Conservation (phyloP, 305 asterid genomes). For the Striga hermonthica region DNA sequence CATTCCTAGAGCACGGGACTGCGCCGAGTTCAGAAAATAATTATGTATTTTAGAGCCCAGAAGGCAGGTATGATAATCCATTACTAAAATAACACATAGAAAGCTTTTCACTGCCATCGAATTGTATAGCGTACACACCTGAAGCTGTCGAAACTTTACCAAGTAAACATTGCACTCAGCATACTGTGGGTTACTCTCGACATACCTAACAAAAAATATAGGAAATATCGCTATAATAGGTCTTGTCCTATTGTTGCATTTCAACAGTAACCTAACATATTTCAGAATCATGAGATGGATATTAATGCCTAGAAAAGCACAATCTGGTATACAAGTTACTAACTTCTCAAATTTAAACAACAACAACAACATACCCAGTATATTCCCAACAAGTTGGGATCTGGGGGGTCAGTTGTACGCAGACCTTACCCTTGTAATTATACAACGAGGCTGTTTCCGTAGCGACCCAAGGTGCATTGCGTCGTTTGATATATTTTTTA, state of each 20-base stretch:
- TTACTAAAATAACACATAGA: slow-evolving; percentile 21
- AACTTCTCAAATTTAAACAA: slow-evolving; percentile 17
- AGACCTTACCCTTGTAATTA: no score
- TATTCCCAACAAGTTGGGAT: no score
- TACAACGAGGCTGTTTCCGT: no score
- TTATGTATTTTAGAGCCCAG: slow-evolving; percentile 25
- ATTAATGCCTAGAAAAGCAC: slow-evolving; percentile 26
- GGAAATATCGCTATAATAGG: slow-evolving; percentile 9
- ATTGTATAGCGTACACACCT: slow-evolving; percentile 47
- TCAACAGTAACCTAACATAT: slow-evolving; percentile 25
- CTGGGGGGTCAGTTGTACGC: no score
- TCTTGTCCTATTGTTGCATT: slow-evolving; percentile 6
- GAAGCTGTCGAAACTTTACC: slow-evolving; percentile 98
- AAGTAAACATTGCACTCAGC: slow-evolving; percentile 97
- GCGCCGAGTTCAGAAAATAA: slow-evolving; percentile 35
- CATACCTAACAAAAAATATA: slow-evolving; percentile 54
- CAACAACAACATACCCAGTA: no score
- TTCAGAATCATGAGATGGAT: slow-evolving; percentile 25
- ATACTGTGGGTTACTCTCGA: slow-evolving; percentile 94
- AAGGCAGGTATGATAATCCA: slow-evolving; percentile 27
- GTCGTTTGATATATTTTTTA: no score
- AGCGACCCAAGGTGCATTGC: no score
- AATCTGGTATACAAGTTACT: slow-evolving; percentile 7
- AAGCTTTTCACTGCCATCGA: slow-evolving; percentile 23
- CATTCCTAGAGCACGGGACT: slow-evolving; percentile 99